Percentiles rank a stretch among this genome's conserved stretches.
phyloP scores from a whole-genome alignment of 1,139 yeast species.

The Geotrichum cucujoidarum region DNA sequence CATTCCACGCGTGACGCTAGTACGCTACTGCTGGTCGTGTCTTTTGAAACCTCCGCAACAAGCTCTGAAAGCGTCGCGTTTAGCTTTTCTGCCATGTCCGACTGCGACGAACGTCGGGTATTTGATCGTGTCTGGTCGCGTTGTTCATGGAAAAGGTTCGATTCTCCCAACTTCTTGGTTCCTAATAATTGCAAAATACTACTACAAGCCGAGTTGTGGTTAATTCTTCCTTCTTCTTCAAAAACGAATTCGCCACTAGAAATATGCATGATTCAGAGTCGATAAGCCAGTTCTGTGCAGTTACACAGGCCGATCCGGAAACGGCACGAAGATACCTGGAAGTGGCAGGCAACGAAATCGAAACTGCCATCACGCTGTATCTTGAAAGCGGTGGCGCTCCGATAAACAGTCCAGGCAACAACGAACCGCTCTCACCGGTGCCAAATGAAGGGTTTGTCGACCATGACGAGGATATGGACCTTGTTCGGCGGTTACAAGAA shows the following conservation, averaged over 20 bases:
- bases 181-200: too few relatives aligned
- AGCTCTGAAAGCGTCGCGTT: constrained; percentile 10
- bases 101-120: not conserved
- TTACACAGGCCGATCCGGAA: constrained; percentile 70
- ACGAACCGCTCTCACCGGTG: not conserved
- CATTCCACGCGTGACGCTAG: not conserved
- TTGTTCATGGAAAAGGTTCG: too few relatives aligned
- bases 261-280: constrained; percentile 38
- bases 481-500: constrained; percentile 61
- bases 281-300: constrained; percentile 72
- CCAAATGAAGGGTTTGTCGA: constrained; percentile 14
- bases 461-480: constrained; percentile 50
- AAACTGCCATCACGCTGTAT: constrained; percentile 77
- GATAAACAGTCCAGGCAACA: constrained; percentile 31
- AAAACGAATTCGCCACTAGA: too few relatives aligned
- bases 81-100: constrained; percentile 10
- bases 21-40: not conserved
- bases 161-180: not conserved
- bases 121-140: not conserved
- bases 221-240: too few relatives aligned
- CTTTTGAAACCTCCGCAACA: constrained; percentile 2
- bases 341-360: constrained; percentile 73
- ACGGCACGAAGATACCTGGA: constrained; percentile 76
- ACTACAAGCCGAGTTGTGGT: too few relatives aligned
- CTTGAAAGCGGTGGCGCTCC: constrained; percentile 63